Evolutionary conservation across 2,329 filamentous ascomycete species (phyloP).

Genomic region (Cladophialophora carrionii): DNA sequence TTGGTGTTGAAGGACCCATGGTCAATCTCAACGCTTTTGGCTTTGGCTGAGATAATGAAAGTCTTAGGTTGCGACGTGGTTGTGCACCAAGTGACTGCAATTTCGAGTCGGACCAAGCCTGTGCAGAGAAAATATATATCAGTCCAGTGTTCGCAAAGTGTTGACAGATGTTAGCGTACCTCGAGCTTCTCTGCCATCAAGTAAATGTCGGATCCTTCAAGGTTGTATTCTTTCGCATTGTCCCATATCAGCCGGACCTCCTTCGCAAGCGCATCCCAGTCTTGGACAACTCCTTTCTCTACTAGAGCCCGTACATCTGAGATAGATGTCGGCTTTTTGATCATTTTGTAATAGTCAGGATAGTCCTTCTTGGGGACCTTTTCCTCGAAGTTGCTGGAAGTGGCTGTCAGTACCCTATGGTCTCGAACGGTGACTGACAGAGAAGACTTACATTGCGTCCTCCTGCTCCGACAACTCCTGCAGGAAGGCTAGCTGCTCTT

Average conservation of each 20-base stretch:
- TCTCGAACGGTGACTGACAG: not conserved
- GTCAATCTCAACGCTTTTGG: slow-evolving; percentile 69
- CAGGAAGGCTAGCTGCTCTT: slow-evolving; percentile 32
- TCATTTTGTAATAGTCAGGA: slow-evolving; percentile 79
- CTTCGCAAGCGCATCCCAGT: slow-evolving; percentile 79
- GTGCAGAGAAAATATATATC: slow-evolving; percentile 11
- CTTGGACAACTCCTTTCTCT: slow-evolving; percentile 74
- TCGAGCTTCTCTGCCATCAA: slow-evolving; percentile 76
- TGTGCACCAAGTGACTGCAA: slow-evolving; percentile 71
- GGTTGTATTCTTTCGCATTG: slow-evolving; percentile 87
- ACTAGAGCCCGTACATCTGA: slow-evolving; percentile 76
- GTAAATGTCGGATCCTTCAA: slow-evolving; percentile 85
- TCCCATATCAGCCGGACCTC: slow-evolving; percentile 80
- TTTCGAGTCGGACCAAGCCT: slow-evolving; percentile 57
- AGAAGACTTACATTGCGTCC: slow-evolving; percentile 28
- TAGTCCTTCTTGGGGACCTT: slow-evolving; percentile 58
- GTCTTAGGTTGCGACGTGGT: slow-evolving; percentile 74
- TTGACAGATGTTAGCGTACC: slow-evolving; percentile 50
- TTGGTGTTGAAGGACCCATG: slow-evolving; percentile 69
- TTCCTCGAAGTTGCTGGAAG: slow-evolving; percentile 59
- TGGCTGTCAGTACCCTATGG: slow-evolving; percentile 34
- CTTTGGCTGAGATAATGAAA: slow-evolving; percentile 51
- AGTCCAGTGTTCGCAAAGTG: not conserved
- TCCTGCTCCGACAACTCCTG: slow-evolving; percentile 31
- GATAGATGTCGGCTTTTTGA: slow-evolving; percentile 78